Percentiles rank a stretch among this genome's conserved stretches.
These are phyloP conservation scores for Penicillium sumatraense DNA, from an alignment of 2,329 filamentous ascomycete species.

Conservation along the genomic window DNA sequence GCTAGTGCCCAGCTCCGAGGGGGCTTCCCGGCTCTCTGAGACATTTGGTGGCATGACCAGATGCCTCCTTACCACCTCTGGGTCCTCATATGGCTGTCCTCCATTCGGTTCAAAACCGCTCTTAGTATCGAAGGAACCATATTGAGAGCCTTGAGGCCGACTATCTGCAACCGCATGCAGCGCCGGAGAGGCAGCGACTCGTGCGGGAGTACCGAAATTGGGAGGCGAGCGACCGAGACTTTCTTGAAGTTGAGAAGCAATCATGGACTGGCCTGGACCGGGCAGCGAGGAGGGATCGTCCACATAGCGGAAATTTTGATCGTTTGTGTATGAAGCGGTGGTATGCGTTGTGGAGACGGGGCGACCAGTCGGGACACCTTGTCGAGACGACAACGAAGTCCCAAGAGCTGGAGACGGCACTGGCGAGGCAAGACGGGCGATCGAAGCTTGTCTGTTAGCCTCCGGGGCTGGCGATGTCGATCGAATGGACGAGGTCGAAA, in stretches of 20 bases:
- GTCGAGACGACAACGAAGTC: conserved; percentile 42
- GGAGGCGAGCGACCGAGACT: conserved; percentile 63
- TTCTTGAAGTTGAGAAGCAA: conserved; percentile 83
- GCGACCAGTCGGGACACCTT: conserved; percentile 44
- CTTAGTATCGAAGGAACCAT: conserved; percentile 82
- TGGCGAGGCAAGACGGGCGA: conserved; percentile 60
- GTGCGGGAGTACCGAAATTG: conserved; percentile 50
- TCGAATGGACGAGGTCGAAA: conserved; percentile 36
- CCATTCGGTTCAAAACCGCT: conserved; percentile 14
- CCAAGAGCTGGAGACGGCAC: conserved; percentile 51
- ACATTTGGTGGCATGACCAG: conserved; percentile 70
- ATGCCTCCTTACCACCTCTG: conserved; percentile 89
- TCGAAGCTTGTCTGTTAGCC: conserved; percentile 57
- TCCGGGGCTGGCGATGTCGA: conserved; percentile 46
- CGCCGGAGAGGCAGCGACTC: conserved; percentile 63
- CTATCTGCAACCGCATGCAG: conserved; percentile 54
- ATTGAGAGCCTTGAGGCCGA: conserved; percentile 67
- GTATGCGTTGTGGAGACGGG: conserved; percentile 32
- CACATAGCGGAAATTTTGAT: conserved; percentile 67
- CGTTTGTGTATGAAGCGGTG: conserved; percentile 50
- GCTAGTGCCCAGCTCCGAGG: conserved; percentile 40
- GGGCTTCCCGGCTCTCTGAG: conserved; percentile 38
- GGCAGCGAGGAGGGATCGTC: conserved; percentile 63
- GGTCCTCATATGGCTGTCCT: conserved; percentile 75
- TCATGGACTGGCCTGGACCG: conserved; percentile 82